Conservation (phyloP, 1,139 yeast genomes). For the Sugiyamaella japonica region DNA sequence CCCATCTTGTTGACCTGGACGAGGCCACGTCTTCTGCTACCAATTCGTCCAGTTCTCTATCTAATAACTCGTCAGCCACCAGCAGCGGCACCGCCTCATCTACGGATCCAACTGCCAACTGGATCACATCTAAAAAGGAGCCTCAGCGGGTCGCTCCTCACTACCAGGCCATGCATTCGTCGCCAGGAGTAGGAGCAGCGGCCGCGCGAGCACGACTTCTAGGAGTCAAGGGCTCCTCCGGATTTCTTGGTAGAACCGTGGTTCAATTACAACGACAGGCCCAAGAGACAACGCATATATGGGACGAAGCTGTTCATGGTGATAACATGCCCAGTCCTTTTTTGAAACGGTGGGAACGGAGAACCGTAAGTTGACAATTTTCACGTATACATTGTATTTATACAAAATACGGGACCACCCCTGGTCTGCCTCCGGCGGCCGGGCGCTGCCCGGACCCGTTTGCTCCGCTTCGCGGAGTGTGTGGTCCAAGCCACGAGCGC, state of each 20-base stretch:
- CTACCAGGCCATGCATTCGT: conserved; percentile 22
- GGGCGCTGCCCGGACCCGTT: too few relatives aligned
- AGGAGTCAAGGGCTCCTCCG: conserved; percentile 26
- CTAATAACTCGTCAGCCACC: conserved; percentile 13
- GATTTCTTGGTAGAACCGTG: conserved; percentile 29
- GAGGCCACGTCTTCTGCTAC: not conserved
- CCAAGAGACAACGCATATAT: conserved; percentile 20
- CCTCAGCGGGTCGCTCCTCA: conserved; percentile 29
- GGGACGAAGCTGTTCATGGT: conserved; percentile 34
- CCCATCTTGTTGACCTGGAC: conserved; percentile 1
- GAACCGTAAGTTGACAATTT: conserved; percentile 7
- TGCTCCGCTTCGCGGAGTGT: too few relatives aligned
- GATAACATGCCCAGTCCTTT: conserved; percentile 38
- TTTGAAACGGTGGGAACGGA: conserved; percentile 39
- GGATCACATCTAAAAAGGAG: conserved; percentile 28
- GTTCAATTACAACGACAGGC: conserved; percentile 27
- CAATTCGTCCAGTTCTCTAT: conserved; percentile 16
- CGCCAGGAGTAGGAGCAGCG: conserved; percentile 29
- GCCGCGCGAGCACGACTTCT: conserved; percentile 31
- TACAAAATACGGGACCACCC: too few relatives aligned
- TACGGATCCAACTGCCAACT: conserved; percentile 26
- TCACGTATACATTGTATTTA: not conserved
- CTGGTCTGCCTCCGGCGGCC: too few relatives aligned
- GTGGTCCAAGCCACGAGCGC: too few relatives aligned
- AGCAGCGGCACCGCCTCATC: conserved; percentile 2